Evolutionary conservation across 1,284 basidiomycete genomes (phyloP), one percentile per base, ranked within the genome.

Genomic region (Termitomyces sp.): DNA sequence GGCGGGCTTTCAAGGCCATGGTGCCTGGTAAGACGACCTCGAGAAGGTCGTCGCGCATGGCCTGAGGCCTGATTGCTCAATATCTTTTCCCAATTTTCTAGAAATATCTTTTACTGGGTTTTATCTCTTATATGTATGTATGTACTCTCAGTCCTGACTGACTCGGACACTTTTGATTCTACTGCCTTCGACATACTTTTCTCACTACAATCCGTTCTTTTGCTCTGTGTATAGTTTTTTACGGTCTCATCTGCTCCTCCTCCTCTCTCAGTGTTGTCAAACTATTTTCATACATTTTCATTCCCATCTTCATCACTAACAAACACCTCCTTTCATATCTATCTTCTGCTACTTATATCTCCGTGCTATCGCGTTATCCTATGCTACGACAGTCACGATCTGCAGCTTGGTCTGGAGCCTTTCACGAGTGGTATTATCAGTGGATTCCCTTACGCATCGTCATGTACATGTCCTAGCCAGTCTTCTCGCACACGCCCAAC

Each of bases 1-100:
- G 78, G 24, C 80, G 83, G 46, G 85, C 86, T 16, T 74, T 88
- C 65, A 86, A 81, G 66, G 80, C 81, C 7, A 78, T 85, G 60
- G 81, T 80, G 49, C 77, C 83, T 42, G 76, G 76, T 48, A 81
- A 73, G 65, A 72, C 78, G 8, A 66, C 64, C 54, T 77, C 77
- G 1, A 72, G 70, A 57, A 71, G 75, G 54, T 35, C 74, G 58
- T 78, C 78, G 13, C 71, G 75, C 55, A 63, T 71, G 42, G 63
- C 58, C 46, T 70, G 55, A 69, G 42, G 63, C 58, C 46, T 70
- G 55, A 69, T 47, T 37, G 14, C 13, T 47, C 28, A 7, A 14
- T 18, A 28, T 19, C 33, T 48, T 18, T 31, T 39, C 31, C 18
- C n/a, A 35, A 19, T 37, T 18, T 46, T 28, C 37, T 18, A 24